A percentile compares a stretch with the other conserved stretches of the same genome.
Conservation (phyloP, 2,329 filamentous ascomycete species). For the Aspergillus sp. region DNA sequence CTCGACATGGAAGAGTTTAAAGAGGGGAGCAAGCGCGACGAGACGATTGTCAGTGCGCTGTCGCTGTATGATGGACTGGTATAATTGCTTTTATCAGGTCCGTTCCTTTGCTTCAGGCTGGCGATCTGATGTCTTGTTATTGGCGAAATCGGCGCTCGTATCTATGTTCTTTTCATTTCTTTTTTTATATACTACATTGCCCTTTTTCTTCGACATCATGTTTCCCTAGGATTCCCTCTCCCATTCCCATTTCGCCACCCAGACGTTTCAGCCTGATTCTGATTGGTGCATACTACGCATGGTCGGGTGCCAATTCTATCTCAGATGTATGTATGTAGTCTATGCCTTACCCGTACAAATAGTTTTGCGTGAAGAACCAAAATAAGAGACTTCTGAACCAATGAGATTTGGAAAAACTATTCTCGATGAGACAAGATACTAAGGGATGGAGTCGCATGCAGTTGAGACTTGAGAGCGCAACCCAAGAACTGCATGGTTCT, state of each 20-base stretch:
- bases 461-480: background rate
- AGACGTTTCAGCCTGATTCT: slow-evolving; percentile 4
- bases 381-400: background rate
- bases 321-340: slow-evolving; percentile 1
- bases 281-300: slow-evolving; percentile 6
- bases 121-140: slow-evolving; percentile 4
- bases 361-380: background rate
- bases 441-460: background rate
- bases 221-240: slow-evolving; percentile 17
- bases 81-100: slow-evolving; percentile 40
- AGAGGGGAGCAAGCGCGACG: slow-evolving; percentile 96
- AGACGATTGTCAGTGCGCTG: slow-evolving; percentile 96
- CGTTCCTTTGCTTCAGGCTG: slow-evolving; percentile 6
- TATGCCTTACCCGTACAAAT: background rate
- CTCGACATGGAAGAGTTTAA: slow-evolving; percentile 98
- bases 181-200: slow-evolving; percentile 7
- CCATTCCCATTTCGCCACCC: slow-evolving; percentile 15
- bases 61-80: slow-evolving; percentile 96
- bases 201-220: background rate
- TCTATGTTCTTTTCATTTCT: slow-evolving; percentile 4
- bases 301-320: background rate
- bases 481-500: background rate
- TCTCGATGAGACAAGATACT: background rate
- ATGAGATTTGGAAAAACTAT: too few species aligned
- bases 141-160: slow-evolving; percentile 17